Evolutionary conservation across 2,329 filamentous ascomycete species (phyloP).

Genomic region (Claviceps lovelessii): DNA sequence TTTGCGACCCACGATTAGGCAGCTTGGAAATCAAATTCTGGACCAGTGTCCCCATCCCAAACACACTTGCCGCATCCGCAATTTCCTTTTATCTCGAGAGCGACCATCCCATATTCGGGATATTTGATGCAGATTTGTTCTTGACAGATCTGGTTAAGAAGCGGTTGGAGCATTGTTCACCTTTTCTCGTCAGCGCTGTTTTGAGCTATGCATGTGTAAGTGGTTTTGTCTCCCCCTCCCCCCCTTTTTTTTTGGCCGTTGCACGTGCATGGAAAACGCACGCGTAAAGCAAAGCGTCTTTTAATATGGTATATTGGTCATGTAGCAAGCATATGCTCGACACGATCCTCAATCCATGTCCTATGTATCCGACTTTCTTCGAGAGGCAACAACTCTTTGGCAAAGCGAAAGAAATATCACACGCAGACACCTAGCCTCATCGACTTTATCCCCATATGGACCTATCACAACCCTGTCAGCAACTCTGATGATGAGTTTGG

Average conservation of each 20-base stretch:
- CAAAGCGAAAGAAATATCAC: background rate
- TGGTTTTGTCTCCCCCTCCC: background rate
- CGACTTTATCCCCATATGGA: background rate
- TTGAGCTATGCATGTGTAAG: background rate
- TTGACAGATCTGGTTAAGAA: background rate
- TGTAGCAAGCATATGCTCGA: background rate
- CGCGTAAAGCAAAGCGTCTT: background rate
- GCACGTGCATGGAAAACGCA: too few relatives aligned
- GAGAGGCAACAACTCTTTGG: background rate
- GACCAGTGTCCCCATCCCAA: background rate
- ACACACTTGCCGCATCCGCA: background rate
- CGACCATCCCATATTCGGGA: background rate
- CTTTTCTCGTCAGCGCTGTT: background rate
- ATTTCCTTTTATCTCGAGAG: conserved; percentile 1
- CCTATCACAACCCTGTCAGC: background rate
- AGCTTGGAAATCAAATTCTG: background rate
- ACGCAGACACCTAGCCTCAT: background rate
- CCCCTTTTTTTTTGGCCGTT: background rate
- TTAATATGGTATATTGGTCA: background rate
- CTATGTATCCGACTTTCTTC: background rate
- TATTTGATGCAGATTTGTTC: conserved; percentile 1
- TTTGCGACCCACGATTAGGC: background rate
- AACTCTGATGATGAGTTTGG: background rate
- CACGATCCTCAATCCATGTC: background rate
- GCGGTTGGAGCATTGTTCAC: background rate